Base-by-base conservation (phyloP, 176 grass and related monocot species). In the Musa schizocarpa region DNA sequence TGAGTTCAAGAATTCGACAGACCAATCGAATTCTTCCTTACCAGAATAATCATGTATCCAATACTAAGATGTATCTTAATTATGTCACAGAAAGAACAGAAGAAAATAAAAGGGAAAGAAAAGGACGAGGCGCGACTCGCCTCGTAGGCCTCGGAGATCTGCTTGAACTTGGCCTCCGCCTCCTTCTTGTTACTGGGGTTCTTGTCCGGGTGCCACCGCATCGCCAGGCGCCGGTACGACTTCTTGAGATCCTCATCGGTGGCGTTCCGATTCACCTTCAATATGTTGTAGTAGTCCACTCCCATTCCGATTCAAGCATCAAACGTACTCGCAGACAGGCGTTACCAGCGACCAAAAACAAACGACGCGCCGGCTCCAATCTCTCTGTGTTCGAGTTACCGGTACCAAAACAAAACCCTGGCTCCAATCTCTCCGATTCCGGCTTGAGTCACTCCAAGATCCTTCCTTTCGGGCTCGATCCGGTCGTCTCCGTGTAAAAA, bases 281-380 rank as follows among this genome's bases (percentile, higher is more conserved):
- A 81, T 68, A 96, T 88, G 76, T 91, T 90, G 81, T 96, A 96
- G 80, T 96, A 88, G 73, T 96, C 88, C 83, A 96, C 85, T 71
- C 72, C 80, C 78, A 67, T 76, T 43, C 34, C 34, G 34, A 43
- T 6, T 43, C 34, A 43, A 43, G 34, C 34, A 5, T 43, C 34
- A 6, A 43, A 5, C 34, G 34, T 43, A 5, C 34, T 43, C 34
- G 34, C 34, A 43, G 34, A 43, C 34, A 5, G 34, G 34, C 34
- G 34, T 43, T 34, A 34, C 34, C 34, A 34, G 34, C 34, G 34
- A 4, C 34, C 34, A 5, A 34, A 5, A 5, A 3, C 34, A 34
- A 34, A 34, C 34, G 34, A 34, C 4, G 4, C 34, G 34, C 34
- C 34, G 34, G 34, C 34, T 5, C 34, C 34, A 43, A 43, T 43